Evolutionary conservation across 441 rosid genomes (phyloP).

Genomic region (Jatropha podagrica): DNA sequence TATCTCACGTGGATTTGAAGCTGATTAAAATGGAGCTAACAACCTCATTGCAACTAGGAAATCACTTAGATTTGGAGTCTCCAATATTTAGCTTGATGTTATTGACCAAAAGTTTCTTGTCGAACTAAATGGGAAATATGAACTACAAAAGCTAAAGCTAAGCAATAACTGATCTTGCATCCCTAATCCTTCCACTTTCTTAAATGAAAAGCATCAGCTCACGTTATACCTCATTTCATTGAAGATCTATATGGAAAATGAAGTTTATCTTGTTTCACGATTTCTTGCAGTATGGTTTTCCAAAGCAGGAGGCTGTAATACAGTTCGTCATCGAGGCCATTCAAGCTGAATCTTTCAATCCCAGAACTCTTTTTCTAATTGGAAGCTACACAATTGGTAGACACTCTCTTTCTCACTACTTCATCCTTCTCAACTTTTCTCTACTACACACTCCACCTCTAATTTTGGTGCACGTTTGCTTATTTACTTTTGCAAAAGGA

Average conservation of each 20-base stretch:
- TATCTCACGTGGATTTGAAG: not conserved
- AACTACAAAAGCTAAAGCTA: constrained; percentile 5
- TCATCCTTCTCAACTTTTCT: not conserved
- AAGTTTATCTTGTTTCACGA: constrained; percentile 15
- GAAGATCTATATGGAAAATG: not conserved
- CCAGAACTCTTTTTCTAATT: constrained; percentile 79
- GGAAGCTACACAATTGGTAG: constrained; percentile 96
- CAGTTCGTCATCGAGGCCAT: constrained; percentile 94
- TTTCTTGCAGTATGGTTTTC: constrained; percentile 82
- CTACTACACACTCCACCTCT: not conserved
- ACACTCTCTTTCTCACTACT: constrained; percentile 7
- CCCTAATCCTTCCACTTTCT: not conserved
- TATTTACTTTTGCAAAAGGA: constrained; percentile 38
- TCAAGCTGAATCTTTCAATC: constrained; percentile 94
- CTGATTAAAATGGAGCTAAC: not conserved
- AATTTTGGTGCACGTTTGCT: not conserved
- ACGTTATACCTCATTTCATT: not conserved
- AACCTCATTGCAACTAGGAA: not conserved
- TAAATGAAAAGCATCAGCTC: not conserved
- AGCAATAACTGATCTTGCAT: not conserved
- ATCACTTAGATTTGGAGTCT: not conserved
- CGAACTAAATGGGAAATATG: not conserved
- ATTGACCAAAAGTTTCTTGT: not conserved
- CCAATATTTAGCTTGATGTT: not conserved
- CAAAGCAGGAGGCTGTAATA: constrained; percentile 87